Percentiles rank a stretch among this genome's conserved stretches.
Evolutionary conservation across 2,329 filamentous ascomycete species (phyloP).

Genomic region (Xylariales sp.): DNA sequence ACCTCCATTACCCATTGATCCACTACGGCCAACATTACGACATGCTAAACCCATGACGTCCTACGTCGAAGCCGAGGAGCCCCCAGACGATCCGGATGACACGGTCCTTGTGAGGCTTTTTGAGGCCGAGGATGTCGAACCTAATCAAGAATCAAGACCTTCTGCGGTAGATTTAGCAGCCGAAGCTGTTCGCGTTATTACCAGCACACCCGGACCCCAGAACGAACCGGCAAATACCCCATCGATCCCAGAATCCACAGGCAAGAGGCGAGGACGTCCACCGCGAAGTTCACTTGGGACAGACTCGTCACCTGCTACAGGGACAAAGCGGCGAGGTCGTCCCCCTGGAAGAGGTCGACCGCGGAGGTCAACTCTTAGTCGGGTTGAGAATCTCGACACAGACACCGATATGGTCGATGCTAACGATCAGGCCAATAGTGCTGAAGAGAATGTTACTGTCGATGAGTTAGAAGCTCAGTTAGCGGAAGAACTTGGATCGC

Average conservation of each 20-base stretch:
- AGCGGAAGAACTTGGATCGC: conserved; percentile 47
- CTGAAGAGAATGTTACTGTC: conserved; percentile 39
- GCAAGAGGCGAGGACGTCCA: conserved; percentile 48
- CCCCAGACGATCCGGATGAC: conserved; percentile 58
- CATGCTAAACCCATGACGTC: conserved; percentile 65
- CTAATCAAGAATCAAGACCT: conserved; percentile 22
- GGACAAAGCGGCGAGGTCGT: conserved; percentile 36
- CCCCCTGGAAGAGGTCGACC: conserved; percentile 36
- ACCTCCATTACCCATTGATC: conserved; percentile 52
- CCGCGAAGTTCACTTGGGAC: conserved; percentile 44
- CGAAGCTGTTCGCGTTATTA: conserved; percentile 51
- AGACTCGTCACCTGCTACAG: conserved; percentile 30
- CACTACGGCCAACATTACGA: conserved; percentile 61
- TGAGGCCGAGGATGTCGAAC: conserved; percentile 34
- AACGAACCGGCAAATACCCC: conserved; percentile 15
- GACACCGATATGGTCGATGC: conserved; percentile 37
- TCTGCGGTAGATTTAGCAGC: conserved; percentile 57
- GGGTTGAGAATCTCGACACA: conserved; percentile 36
- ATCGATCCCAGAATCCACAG: conserved; percentile 40
- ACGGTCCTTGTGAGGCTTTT: conserved; percentile 44
- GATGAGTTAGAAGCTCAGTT: conserved; percentile 53
- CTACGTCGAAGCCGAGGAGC: conserved; percentile 63
- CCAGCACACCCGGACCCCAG: conserved; percentile 36
- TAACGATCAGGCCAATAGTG: conserved; percentile 35
- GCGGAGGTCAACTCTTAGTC: conserved; percentile 47